These are phyloP conservation scores for Urtica urens DNA, from an alignment of 306 rosid species.

Conservation along the genomic window DNA sequence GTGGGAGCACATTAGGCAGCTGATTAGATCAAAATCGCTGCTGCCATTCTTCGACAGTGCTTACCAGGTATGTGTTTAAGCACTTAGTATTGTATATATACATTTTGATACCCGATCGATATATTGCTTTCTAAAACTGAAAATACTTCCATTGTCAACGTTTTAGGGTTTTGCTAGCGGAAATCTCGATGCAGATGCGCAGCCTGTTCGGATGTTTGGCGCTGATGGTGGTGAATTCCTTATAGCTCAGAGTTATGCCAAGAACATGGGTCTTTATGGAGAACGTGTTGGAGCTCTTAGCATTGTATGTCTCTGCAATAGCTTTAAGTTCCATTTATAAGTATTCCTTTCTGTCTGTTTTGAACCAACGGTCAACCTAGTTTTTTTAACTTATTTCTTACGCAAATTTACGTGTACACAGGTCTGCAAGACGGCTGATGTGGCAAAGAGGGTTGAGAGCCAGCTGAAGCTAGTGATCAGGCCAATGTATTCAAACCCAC, in stretches of 20 bases:
- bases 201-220: slow-evolving; percentile 73
- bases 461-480: slow-evolving; percentile 94
- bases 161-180: slow-evolving; percentile 95
- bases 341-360: not conserved
- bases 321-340: too few relatives aligned
- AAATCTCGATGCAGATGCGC: slow-evolving; percentile 85
- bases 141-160: not conserved
- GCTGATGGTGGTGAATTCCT: slow-evolving; percentile 95
- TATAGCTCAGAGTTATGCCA: slow-evolving; percentile 91
- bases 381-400: not conserved
- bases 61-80: slow-evolving; percentile 50
- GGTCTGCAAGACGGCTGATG: slow-evolving; percentile 79
- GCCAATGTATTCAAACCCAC: slow-evolving; percentile 97
- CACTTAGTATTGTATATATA: not conserved
- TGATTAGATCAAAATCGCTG: slow-evolving; percentile 62
- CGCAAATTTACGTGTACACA: slow-evolving; percentile 12
- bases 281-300: slow-evolving; percentile 98
- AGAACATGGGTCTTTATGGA: slow-evolving; percentile 95
- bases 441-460: slow-evolving; percentile 84
- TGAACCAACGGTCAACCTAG: too few relatives aligned
- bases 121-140: too few relatives aligned
- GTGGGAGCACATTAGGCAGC: slow-evolving; percentile 92
- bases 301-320: slow-evolving; percentile 43
- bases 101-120: too few relatives aligned
- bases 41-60: slow-evolving; percentile 99